These are phyloP conservation scores for Fusarium humuli DNA, from an alignment of 2,329 filamentous ascomycete species.

Conservation along the genomic window DNA sequence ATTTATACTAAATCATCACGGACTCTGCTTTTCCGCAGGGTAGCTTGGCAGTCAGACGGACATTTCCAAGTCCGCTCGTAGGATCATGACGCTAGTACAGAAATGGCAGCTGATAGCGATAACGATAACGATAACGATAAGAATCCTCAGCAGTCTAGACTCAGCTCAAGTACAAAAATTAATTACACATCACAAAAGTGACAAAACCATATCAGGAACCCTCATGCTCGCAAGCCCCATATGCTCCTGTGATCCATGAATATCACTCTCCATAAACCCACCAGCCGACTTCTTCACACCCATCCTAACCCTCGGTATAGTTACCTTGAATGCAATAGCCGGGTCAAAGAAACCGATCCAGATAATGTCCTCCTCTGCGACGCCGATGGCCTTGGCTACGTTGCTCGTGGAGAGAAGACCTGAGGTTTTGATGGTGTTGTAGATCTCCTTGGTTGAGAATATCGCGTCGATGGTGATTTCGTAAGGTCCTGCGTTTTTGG, in stretches of 20 bases:
- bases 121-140: not conserved
- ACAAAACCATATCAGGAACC: not conserved
- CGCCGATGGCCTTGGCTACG: slow-evolving; percentile 40
- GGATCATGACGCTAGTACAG: accelerated
- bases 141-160: not conserved
- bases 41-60: not conserved
- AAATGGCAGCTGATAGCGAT: not conserved
- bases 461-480: slow-evolving; percentile 66
- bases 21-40: not conserved
- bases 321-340: slow-evolving; percentile 59
- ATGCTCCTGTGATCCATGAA: slow-evolving; percentile 42
- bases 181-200: not conserved
- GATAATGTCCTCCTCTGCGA: slow-evolving; percentile 48
- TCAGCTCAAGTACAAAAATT: not conserved
- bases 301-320: slow-evolving; percentile 21
- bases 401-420: slow-evolving; percentile 18
- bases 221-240: slow-evolving; percentile 28
- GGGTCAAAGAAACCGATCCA: slow-evolving; percentile 59
- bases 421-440: slow-evolving; percentile 36
- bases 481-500: slow-evolving; percentile 59
- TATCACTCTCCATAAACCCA: slow-evolving; percentile 41
- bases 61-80: not conserved
- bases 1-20: not conserved
- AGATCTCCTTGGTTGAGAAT: slow-evolving; percentile 54
- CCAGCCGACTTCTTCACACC: slow-evolving; percentile 34